A percentile compares a stretch with the other conserved stretches of the same genome.
Conservation (phyloP, 1,284 basidiomycete species). For the Fomitopsis schrenkii region DNA sequence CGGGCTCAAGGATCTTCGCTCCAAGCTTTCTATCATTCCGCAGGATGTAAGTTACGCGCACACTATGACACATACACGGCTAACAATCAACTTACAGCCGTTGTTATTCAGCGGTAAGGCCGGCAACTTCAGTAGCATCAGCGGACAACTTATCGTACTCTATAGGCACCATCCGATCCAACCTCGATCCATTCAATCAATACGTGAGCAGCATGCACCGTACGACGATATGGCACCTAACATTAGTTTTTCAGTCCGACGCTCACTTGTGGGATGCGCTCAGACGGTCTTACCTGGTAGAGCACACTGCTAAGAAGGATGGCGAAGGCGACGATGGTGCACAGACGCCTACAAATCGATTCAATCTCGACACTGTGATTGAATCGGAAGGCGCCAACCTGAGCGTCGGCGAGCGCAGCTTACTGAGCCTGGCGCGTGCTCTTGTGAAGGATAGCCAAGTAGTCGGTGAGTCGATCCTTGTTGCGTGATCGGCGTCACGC, state of each 20-base stretch:
- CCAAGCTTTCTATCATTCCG: conserved; percentile 80
- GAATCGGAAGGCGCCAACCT: conserved; percentile 87
- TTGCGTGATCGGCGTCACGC: neutral
- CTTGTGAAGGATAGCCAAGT: conserved; percentile 31
- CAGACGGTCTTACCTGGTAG: conserved; percentile 73
- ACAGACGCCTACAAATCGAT: conserved; percentile 22
- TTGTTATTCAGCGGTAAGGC: conserved; percentile 20
- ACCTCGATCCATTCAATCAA: conserved; percentile 22
- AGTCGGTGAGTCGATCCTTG: conserved; percentile 28
- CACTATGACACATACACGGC: neutral
- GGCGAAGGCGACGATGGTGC: conserved; percentile 18
- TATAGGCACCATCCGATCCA: conserved; percentile 20
- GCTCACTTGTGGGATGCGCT: conserved; percentile 80
- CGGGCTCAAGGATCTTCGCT: conserved; percentile 63
- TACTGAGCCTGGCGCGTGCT: conserved; percentile 28
- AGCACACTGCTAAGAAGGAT: conserved; percentile 23
- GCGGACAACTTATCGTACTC: neutral
- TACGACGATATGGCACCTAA: conserved; percentile 2
- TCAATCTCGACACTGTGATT: conserved; percentile 77
- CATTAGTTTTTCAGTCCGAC: conserved; percentile 60
- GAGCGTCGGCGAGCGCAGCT: conserved; percentile 56
- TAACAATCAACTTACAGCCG: conserved; percentile 9
- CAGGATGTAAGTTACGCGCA: conserved; percentile 55
- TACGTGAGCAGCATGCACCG: conserved; percentile 14
- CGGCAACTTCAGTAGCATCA: neutral